A percentile compares a stretch with the other conserved stretches of the same genome.
Evolutionary conservation across 1,284 basidiomycete species (phyloP).

Genomic region (Ustilago sp.): DNA sequence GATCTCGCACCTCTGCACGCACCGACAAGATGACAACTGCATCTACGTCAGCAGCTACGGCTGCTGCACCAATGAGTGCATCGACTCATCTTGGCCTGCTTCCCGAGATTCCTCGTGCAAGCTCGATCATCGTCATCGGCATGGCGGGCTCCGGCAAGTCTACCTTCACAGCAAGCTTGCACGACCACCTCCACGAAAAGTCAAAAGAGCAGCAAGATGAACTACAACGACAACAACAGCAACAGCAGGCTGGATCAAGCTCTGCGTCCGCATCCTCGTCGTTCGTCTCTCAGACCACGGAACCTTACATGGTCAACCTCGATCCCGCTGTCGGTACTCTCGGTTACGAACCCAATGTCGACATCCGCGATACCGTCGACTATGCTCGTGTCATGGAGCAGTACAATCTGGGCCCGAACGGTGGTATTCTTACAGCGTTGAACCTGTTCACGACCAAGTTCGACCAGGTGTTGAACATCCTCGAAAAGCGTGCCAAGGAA

Average conservation of each 20-base stretch:
- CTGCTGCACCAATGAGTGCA: slow-evolving; percentile 20
- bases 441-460: slow-evolving; percentile 99
- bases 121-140: slow-evolving; percentile 73
- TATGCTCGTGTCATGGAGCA: slow-evolving; percentile 99
- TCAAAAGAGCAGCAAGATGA: slow-evolving; percentile 33
- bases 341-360: slow-evolving; percentile 95
- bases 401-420: slow-evolving; percentile 98
- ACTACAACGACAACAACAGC: slow-evolving; percentile 11
- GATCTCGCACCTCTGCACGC: neutral
- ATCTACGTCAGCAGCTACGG: slow-evolving; percentile 7
- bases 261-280: neutral
- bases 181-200: slow-evolving; percentile 49
- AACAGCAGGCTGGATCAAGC: slow-evolving; percentile 8
- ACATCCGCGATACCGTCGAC: slow-evolving; percentile 96
- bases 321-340: slow-evolving; percentile 93
- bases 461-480: slow-evolving; percentile 91
- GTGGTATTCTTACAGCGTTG: slow-evolving; percentile 94
- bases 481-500: slow-evolving; percentile 87
- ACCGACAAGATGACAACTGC: slow-evolving; percentile 23
- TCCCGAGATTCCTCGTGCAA: slow-evolving; percentile 61
- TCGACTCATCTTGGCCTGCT: slow-evolving; percentile 41
- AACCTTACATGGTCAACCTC: slow-evolving; percentile 94
- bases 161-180: slow-evolving; percentile 80
- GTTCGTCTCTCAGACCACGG: slow-evolving; percentile 71
- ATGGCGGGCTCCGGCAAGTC: slow-evolving; percentile 97